Evolutionary conservation across 2,329 filamentous ascomycete species (phyloP).

Genomic region (Uncinocarpus reesii): DNA sequence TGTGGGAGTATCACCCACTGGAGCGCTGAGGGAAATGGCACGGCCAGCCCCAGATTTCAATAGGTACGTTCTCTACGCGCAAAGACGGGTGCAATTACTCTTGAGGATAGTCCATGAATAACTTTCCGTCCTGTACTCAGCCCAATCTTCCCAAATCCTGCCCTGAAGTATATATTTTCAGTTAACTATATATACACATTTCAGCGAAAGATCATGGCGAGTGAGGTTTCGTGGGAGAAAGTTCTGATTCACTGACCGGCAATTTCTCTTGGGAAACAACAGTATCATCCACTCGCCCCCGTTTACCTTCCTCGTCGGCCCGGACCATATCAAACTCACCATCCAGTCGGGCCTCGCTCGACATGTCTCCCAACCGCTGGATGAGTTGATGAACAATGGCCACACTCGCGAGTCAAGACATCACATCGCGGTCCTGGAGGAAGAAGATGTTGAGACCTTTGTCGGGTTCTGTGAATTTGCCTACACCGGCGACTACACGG

Average conservation of each 20-base stretch:
- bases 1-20: background rate
- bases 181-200: slow-evolving; percentile 8
- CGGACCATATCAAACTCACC: slow-evolving; percentile 37
- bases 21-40: slow-evolving; percentile 7
- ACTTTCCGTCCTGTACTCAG: slow-evolving; percentile 8
- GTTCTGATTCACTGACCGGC: slow-evolving; percentile 8
- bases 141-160: slow-evolving; percentile 10
- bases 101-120: slow-evolving; percentile 8
- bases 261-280: slow-evolving; percentile 12
- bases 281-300: slow-evolving; percentile 37
- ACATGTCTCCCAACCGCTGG: slow-evolving; percentile 36
- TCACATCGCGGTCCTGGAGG: slow-evolving; percentile 35
- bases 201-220: slow-evolving; percentile 7
- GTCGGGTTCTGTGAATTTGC: slow-evolving; percentile 42
- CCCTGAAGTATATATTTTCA: slow-evolving; percentile 14
- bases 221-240: slow-evolving; percentile 7
- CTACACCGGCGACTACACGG: slow-evolving; percentile 40
- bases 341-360: slow-evolving; percentile 39
- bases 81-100: background rate
- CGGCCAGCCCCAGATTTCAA: slow-evolving; percentile 25
- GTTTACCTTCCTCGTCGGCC: slow-evolving; percentile 40
- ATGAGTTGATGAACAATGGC: slow-evolving; percentile 39
- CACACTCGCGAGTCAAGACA: slow-evolving; percentile 38
- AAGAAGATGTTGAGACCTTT: slow-evolving; percentile 42
- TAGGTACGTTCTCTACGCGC: slow-evolving; percentile 23